Conservation (phyloP, 352 stramenopile genomes). For the Phytophthora europaea region DNA sequence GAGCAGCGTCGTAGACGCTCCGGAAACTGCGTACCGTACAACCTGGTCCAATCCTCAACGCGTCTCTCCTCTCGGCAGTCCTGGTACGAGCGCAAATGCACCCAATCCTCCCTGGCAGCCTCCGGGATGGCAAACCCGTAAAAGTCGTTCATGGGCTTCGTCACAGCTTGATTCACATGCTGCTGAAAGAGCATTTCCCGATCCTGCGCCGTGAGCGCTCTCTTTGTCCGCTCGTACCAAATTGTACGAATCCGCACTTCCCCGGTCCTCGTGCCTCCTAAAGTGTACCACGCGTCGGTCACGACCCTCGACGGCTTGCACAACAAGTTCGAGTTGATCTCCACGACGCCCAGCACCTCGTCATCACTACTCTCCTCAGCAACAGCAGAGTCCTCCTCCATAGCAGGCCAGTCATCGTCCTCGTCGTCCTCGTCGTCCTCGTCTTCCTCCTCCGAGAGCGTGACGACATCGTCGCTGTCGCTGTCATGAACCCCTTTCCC, state of each 20-base stretch:
- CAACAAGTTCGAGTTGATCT: conserved; percentile 58
- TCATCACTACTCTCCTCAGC: conserved; percentile 35
- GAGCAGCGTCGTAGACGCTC: conserved; percentile 42
- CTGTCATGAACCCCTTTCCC: conserved; percentile 42
- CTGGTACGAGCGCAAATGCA: conserved; percentile 76
- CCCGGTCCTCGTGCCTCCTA: conserved; percentile 58
- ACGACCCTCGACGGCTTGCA: conserved; percentile 42
- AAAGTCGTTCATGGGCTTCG: conserved; percentile 53
- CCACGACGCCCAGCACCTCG: conserved; percentile 60
- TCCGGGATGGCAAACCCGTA: conserved; percentile 78
- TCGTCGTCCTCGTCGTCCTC: conserved; percentile 35
- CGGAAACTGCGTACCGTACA: conserved; percentile 61
- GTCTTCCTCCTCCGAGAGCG: conserved; percentile 57
- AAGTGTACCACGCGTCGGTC: conserved; percentile 71
- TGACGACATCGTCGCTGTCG: conserved; percentile 64
- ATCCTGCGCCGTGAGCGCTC: conserved; percentile 29
- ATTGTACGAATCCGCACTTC: conserved; percentile 78
- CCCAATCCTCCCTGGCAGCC: conserved; percentile 49
- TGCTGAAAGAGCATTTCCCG: conserved; percentile 54
- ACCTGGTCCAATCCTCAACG: conserved; percentile 67
- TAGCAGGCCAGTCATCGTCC: conserved; percentile 24
- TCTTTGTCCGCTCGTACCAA: conserved; percentile 39
- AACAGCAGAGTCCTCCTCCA: conserved; percentile 18
- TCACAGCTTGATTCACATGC: conserved; percentile 35
- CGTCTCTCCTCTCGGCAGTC: conserved; percentile 79